phyloP scores from a whole-genome alignment of 208 protist genomes.

The Leishmania lainsoni region DNA sequence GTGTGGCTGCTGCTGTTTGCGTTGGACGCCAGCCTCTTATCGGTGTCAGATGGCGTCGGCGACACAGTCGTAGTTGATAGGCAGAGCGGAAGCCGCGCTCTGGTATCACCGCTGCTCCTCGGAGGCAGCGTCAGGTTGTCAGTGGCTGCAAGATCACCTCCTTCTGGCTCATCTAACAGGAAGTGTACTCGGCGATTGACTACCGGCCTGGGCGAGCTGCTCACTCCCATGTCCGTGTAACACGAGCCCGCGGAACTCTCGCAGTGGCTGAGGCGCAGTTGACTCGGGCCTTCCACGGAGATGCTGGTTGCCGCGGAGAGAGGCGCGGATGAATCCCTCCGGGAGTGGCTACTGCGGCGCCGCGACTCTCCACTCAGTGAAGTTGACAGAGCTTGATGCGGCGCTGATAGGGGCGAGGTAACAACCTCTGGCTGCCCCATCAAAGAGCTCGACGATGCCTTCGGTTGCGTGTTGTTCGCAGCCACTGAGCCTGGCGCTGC shows the following conservation, averaged over 20 bases:
- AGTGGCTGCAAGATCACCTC: neutral
- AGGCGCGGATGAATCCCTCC: neutral
- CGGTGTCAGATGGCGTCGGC: neutral
- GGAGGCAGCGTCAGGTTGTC: neutral
- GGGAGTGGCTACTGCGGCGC: neutral
- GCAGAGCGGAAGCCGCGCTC: neutral
- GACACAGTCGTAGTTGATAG: neutral
- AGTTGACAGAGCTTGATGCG: neutral
- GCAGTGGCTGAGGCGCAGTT: neutral
- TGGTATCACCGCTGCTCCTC: neutral
- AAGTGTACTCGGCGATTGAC: slow-evolving; percentile 12
- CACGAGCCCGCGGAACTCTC: neutral
- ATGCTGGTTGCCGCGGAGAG: neutral
- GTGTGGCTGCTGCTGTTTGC: neutral
- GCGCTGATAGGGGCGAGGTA: neutral
- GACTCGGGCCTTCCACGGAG: neutral
- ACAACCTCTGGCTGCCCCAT: neutral
- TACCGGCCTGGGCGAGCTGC: neutral
- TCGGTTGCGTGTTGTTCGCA: neutral
- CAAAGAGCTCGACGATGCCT: neutral
- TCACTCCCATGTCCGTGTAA: neutral
- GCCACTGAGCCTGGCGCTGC: neutral
- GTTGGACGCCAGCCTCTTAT: neutral
- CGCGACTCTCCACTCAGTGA: neutral
- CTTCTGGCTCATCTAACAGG: neutral